Evolutionary conservation across 345 rosid species (phyloP).

Genomic region (Stellera chamaejasme): DNA sequence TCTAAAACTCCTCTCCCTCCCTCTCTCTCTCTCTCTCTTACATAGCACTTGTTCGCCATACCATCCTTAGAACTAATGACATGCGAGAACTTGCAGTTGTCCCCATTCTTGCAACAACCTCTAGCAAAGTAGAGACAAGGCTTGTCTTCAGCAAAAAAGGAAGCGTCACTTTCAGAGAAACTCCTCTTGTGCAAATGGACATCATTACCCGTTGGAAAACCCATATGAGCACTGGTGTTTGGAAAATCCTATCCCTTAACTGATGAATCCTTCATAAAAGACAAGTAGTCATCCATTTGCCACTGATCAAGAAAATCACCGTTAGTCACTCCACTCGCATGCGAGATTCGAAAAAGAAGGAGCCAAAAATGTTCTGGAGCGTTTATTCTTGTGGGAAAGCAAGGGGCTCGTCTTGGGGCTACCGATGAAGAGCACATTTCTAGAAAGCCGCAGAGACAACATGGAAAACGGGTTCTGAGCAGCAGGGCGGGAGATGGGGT

Average conservation of each 20-base stretch:
- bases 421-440: slow-evolving; percentile 24
- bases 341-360: slow-evolving; percentile 14
- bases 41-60: too few relatives aligned
- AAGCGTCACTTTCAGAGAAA: slow-evolving; percentile 71
- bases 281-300: slow-evolving; percentile 51
- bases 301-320: slow-evolving; percentile 56
- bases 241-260: slow-evolving; percentile 41
- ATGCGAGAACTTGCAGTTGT: slow-evolving; percentile 49
- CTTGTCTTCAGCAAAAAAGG: slow-evolving; percentile 47
- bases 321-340: slow-evolving; percentile 13
- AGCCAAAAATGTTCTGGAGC: slow-evolving; percentile 43
- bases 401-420: slow-evolving; percentile 55
- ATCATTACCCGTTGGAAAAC: slow-evolving; percentile 29
- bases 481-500: too few relatives aligned
- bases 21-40: too few relatives aligned
- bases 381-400: slow-evolving; percentile 40
- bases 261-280: slow-evolving; percentile 66
- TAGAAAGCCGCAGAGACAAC: slow-evolving; percentile 32
- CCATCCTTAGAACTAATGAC: slow-evolving; percentile 38
- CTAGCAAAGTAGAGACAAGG: slow-evolving; percentile 66
- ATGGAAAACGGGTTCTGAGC: slow-evolving; percentile 37
- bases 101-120: slow-evolving; percentile 79
- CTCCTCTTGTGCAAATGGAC: slow-evolving; percentile 67
- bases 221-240: slow-evolving; percentile 30
- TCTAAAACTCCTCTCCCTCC: too few relatives aligned